Evolutionary conservation across 2,329 filamentous ascomycete species (phyloP).

Genomic region (Chaetomium olivaceum): DNA sequence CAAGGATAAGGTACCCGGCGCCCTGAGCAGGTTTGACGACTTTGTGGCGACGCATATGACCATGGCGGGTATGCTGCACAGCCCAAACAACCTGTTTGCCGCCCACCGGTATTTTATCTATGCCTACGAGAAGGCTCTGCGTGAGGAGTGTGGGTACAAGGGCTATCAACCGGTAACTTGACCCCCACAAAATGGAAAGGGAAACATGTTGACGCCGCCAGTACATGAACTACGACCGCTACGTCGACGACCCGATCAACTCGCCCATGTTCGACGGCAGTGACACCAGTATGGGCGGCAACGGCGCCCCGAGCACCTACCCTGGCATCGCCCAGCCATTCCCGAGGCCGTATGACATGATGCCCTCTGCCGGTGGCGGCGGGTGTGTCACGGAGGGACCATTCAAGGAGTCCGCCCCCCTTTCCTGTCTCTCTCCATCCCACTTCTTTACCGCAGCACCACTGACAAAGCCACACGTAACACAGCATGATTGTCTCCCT

Average conservation of each 20-base stretch:
- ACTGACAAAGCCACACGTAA: conserved; percentile 2
- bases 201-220: conserved; percentile 26
- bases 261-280: conserved; percentile 58
- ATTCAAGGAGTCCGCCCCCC: conserved; percentile 42
- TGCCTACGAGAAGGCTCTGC: conserved; percentile 38
- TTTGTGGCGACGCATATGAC: conserved; percentile 40
- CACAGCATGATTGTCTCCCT: conserved; percentile 45
- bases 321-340: conserved; percentile 34
- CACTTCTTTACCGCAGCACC: not conserved
- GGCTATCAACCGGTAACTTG: conserved; percentile 36
- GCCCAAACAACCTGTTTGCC: conserved; percentile 35
- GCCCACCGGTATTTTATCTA: conserved; percentile 39
- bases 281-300: conserved; percentile 50
- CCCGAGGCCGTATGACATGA: conserved; percentile 41
- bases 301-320: conserved; percentile 40
- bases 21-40: conserved; percentile 36
- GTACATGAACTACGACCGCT: conserved; percentile 56
- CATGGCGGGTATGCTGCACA: conserved; percentile 33
- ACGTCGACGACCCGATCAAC: conserved; percentile 48
- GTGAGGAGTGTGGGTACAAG: conserved; percentile 40
- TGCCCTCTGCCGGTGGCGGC: conserved; percentile 52
- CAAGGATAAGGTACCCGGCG: conserved; percentile 33
- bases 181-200: too few relatives aligned
- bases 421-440: not conserved
- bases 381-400: conserved; percentile 56